Percentiles rank a stretch among this genome's conserved stretches.
These are phyloP conservation scores for Hypericum androsaemum DNA, from an alignment of 345 rosid genomes.

Conservation along the genomic window DNA sequence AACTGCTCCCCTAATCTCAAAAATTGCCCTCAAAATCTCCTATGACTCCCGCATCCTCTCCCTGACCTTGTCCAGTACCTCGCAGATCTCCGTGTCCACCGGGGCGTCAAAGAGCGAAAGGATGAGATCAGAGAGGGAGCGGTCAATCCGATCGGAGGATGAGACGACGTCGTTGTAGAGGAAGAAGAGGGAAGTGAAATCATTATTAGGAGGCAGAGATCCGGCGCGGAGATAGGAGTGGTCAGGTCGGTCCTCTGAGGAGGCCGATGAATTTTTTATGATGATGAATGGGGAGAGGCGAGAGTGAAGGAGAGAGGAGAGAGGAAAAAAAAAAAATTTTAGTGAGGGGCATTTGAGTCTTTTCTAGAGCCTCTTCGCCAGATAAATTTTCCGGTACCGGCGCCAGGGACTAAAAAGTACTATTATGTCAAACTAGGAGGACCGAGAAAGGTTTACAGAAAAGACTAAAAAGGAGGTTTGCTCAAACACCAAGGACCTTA, in stretches of 20 bases:
- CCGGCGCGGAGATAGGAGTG: constrained; percentile 84
- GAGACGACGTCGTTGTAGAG: constrained; percentile 61
- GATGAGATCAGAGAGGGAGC: constrained; percentile 36
- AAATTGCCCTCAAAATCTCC: constrained; percentile 45
- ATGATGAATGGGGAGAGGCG: no score
- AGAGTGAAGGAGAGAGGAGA: no score
- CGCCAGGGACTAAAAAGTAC: no score
- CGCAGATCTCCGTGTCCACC: constrained; percentile 54
- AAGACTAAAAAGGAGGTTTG: no score
- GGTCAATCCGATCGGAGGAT: constrained; percentile 33
- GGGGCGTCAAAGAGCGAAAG: constrained; percentile 49
- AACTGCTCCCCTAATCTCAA: constrained; percentile 56
- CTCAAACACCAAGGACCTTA: no score
- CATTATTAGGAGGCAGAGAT: constrained; percentile 88
- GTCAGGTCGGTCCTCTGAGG: constrained; percentile 65
- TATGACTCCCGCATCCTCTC: constrained; percentile 50
- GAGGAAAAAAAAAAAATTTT: no score
- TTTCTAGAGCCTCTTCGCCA: no score
- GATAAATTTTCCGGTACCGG: no score
- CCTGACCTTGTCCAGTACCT: constrained; percentile 41
- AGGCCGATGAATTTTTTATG: no score
- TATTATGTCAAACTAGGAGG: no score
- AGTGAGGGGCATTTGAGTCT: no score
- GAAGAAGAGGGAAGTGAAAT: constrained; percentile 73
- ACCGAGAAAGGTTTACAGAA: no score